Evolutionary conservation across 1,284 basidiomycete species (phyloP), one percentile per base, ranked within the genome.

Genomic region (Marasmius oreades): DNA sequence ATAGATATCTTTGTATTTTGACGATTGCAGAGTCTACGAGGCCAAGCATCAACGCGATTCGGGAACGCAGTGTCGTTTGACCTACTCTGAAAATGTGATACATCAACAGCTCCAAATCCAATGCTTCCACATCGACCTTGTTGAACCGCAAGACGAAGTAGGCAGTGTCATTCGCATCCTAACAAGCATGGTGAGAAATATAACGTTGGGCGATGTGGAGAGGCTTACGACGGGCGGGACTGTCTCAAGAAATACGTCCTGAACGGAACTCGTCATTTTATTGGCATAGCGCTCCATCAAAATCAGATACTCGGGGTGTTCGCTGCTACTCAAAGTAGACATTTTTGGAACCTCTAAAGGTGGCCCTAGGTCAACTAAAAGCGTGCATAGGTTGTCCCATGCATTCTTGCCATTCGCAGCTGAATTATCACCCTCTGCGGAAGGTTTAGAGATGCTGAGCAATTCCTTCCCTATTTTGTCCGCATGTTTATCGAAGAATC

Each of bases 381-480:
- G 74, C 31, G 80, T 82, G 62, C 89, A 92, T 24, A 95, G 75
- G 8, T 80, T 79, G 60, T 90, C 85, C 85, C 92, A 91, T 3
- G 89, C 84, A 6, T 80, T 80, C 71, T 88, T 91, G 7, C 91
- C 91, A 36, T 79, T 78, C 63, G 83, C 67, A 43, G 82, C 75
- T 58, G 79, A 71, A 24, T 76, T 69, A 56, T 86, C 84, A 20
- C 79, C 80, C 57, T 90, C 88, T 4, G 73, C 66, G 14, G 80
- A 79, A 2, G 82, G 76, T 58, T 86, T 85, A 10, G 85, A 82
- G 36, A 86, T 80, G 63, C 89, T 89, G 14, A 92, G 78, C 2
- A 93, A 72, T 62, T 92, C 90, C 66, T 90, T 90, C 34, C 90
- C 91, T 52, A 93, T 88, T 69, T 91, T 92, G 67, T 92, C 90